Base-by-base conservation (phyloP, 2,329 filamentous ascomycete genomes). In the Grosmannia penicillata region DNA sequence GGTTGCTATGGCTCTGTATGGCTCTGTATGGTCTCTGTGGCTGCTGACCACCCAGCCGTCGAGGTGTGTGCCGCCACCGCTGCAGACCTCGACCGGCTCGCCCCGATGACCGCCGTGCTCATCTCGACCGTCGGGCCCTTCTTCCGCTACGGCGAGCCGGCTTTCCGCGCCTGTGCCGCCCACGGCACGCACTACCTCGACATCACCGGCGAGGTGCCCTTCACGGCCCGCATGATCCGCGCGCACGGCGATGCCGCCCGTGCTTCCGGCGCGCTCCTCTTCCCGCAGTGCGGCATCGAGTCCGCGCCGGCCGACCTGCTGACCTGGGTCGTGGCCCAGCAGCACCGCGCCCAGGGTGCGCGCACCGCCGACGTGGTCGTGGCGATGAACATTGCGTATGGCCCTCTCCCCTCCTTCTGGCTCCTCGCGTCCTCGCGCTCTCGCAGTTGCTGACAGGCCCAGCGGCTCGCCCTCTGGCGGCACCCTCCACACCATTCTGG, bases 401-500 rank as follows among this genome's bases (percentile, higher is more conserved):
- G n/a, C n/a, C n/a, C n/a, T n/a, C n/a, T 39, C 25, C 9, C 25
- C 18, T 10, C 8, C 18, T 22, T 29, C 13, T 17, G 6, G 8
- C 5, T 17, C 13, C 7, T 17, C 25, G 3, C 11, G 2, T 29
- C 19, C 15, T 5, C 3, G 4, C 10, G n/a, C 10, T n/a, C 11
- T 3, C 9, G 24, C 28, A 4, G 13, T 31, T 4, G 17, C 33
- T 29, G 7, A 30, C 21, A 33, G 13, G 17, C 23, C n/a, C 39
- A 72, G 65, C 32, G 54, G 59, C 21, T 49, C 56, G 2, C 67
- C 72, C 3, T 80, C 75, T 2, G 76, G 76, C n/a, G 77, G 77
- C 33, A 78, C 82, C 2, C 57, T 87, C 5, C 66, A 72, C 25
- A 86, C 84, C 0, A 61, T 76, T 4, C 55, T 95, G 13, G 68